Base-by-base conservation (phyloP, 129 eudicot species). In the Helichrysum umbraculigerum region DNA sequence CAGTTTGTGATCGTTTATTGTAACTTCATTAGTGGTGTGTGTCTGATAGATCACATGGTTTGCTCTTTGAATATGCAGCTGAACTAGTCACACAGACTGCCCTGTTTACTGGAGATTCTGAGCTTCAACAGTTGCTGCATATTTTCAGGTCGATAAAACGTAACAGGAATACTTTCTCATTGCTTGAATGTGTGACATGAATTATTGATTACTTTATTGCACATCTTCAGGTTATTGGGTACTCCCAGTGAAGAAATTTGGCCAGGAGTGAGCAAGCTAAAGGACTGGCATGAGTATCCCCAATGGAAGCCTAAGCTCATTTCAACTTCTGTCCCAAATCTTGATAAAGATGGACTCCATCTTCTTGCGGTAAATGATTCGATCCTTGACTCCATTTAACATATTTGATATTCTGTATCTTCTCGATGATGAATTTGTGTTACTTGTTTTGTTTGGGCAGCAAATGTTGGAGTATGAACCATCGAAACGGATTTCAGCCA, bases 281-380 rank as follows among this genome's bases (percentile, higher is more conserved):
- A 78, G 79, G 87, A 90, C 85, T 93, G 98, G 98, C 98, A 93
- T 68, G 96, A 88, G 78, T 93, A 87, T 83, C 98, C 97, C 3
- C 97, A 88, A 47, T 93, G 98, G 98, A 90, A 64, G 32, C 96
- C 98, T 11, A 83, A 83, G 82, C 74, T 68, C 4, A 57, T 93
- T 37, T 87, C 90, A 8, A 74, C 90, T 11, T 83, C 90, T 42
- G 90, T 94, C 12, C 86, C 90, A 50, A 81, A 80, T 79, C 78
- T 94, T 51, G 96, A 84, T 69, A 71, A 85, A 63, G 76, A 79
- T 65, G 96, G 98, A 8, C 87, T 88, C 68, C 93, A 88, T 44
- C 52, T 44, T 58, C 64, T 93, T 70, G 56, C 83, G 44, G 96
- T 90, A 84, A 76, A 87, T 80, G 71, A 21, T 7, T 25, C 12